A percentile compares a stretch with the other conserved stretches of the same genome.
Evolutionary conservation across 208 protist species (phyloP).

Genomic region (Acanthamoeba quina): DNA sequence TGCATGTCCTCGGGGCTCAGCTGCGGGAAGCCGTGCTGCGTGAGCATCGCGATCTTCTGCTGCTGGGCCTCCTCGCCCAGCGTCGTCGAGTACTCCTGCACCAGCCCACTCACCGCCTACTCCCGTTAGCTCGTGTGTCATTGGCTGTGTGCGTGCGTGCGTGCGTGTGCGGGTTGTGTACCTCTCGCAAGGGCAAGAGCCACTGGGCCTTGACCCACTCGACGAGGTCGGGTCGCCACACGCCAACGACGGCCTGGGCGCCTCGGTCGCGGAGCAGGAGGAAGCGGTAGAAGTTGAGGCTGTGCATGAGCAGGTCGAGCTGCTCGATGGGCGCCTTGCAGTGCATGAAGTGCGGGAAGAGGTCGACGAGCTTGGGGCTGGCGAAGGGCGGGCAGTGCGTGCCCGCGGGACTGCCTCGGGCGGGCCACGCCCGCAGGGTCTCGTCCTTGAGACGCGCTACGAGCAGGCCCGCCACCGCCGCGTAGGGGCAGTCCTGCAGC

Average conservation of each 20-base stretch:
- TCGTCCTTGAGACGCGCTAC: constrained; percentile 60
- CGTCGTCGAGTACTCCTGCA: neutral
- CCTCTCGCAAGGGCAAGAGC: constrained; percentile 27
- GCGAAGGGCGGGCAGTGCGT: constrained; percentile 42
- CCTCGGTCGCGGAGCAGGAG: constrained; percentile 30
- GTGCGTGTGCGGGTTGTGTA: neutral
- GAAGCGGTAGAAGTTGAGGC: constrained; percentile 66
- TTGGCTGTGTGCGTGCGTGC: too few species aligned
- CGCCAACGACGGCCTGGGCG: neutral
- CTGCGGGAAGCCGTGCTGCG: constrained; percentile 18
- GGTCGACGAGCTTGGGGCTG: constrained; percentile 59
- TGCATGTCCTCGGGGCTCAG: neutral
- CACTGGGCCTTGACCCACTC: constrained; percentile 24
- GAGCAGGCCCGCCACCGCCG: constrained; percentile 50
- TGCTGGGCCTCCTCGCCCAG: constrained; percentile 16
- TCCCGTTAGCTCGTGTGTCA: too few species aligned
- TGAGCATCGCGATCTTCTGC: constrained; percentile 17
- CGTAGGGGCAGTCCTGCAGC: constrained; percentile 66
- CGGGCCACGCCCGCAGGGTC: constrained; percentile 58
- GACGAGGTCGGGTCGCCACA: constrained; percentile 43
- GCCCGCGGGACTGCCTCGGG: constrained; percentile 30
- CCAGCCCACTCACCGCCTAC: neutral
- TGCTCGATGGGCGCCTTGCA: neutral
- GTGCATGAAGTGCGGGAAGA: constrained; percentile 73
- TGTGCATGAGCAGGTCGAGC: constrained; percentile 46